Conservation (phyloP, 495 filamentous ascomycete species). For the Staphylotrichum tortipilum region DNA sequence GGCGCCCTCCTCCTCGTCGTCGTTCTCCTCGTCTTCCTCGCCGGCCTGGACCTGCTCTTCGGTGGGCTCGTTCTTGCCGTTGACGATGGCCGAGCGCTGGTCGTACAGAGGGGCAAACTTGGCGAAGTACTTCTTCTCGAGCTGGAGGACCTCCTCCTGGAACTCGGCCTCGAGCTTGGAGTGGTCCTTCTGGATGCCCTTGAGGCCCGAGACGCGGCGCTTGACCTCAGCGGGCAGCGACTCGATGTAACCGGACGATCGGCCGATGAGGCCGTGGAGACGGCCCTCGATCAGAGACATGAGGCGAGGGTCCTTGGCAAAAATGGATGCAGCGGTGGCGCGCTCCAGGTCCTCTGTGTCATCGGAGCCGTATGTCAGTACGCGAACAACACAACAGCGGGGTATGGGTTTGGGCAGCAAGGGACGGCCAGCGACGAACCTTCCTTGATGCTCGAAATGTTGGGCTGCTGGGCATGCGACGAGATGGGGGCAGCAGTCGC, state of each 20-base stretch:
- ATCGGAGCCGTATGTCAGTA: constrained; percentile 9
- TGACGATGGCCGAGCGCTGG: constrained; percentile 88
- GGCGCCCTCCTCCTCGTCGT: constrained; percentile 42
- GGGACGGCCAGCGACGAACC: constrained; percentile 47
- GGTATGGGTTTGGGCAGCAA: constrained; percentile 22
- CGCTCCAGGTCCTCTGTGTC: constrained; percentile 84
- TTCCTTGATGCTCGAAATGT: constrained; percentile 93
- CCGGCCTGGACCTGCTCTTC: constrained; percentile 79
- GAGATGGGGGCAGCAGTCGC: constrained; percentile 92
- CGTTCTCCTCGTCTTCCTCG: constrained; percentile 64
- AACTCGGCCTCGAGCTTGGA: constrained; percentile 95
- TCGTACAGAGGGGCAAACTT: constrained; percentile 98
- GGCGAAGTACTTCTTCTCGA: constrained; percentile 98
- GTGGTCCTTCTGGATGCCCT: constrained; percentile 98
- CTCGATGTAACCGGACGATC: constrained; percentile 96
- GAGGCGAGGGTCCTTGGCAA: constrained; percentile 86
- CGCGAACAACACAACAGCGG: background rate
- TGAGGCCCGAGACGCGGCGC: constrained; percentile 86
- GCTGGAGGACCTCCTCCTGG: constrained; percentile 92
- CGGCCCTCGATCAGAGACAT: constrained; percentile 96
- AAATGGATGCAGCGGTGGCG: constrained; percentile 77
- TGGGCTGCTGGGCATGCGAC: constrained; percentile 92
- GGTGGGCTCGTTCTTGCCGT: constrained; percentile 77
- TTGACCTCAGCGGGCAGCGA: constrained; percentile 81
- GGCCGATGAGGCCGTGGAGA: constrained; percentile 84